Evolutionary conservation across 2,329 filamentous ascomycete genomes (phyloP), one percentile per base, ranked within the genome.

Genomic region (Fusarium dimerum): DNA sequence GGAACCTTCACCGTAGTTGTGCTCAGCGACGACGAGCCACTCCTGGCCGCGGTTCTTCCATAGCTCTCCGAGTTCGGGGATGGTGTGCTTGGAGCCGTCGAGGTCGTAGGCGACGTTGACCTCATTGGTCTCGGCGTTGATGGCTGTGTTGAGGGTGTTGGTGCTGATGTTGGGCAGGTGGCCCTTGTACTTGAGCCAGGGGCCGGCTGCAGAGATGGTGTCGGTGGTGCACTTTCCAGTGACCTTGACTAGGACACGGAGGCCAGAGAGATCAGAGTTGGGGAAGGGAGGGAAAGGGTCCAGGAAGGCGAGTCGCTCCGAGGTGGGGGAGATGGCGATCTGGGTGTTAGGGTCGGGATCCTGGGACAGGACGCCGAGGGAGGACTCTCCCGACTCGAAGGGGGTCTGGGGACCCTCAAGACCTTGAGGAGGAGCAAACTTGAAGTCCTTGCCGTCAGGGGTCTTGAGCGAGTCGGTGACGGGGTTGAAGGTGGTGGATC

Each of bases 181-280:
- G 57, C 94, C 94, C 81, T 97, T 97, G 85, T 97, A 99, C 76
- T 97, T 97, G 63, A 99, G 84, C 92, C 92, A 96, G 12, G 92
- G 92, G 3, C 92, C 92, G 1, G 92, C 92, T 5, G 92, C 92
- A 18, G 92, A 97, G 73, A 97, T 97, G 61, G 93, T 97, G 75
- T 97, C 93, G 29, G 93, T 97, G 50, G 93, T 97, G 80, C 93
- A 97, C 76, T 97, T 96, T 58, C 93, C 93, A 53, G 92, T 90
- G 61, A 97, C 88, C 76, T 97, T 97, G 80, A 96, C 93, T 15
- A 99, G 87, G 16, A 99, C 92, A 47, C 86, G 86, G 44, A 99
- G 84, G 29, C 84, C 86, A 40, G 81, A 77, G 30, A 97, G 82
- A 48, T 99, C 92, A 2, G 78, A 75, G 42, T 77, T 61, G 12